Evolutionary conservation across 371 early-diverging fungal species (phyloP).

Genomic region (Saksenaea oblongispora): DNA sequence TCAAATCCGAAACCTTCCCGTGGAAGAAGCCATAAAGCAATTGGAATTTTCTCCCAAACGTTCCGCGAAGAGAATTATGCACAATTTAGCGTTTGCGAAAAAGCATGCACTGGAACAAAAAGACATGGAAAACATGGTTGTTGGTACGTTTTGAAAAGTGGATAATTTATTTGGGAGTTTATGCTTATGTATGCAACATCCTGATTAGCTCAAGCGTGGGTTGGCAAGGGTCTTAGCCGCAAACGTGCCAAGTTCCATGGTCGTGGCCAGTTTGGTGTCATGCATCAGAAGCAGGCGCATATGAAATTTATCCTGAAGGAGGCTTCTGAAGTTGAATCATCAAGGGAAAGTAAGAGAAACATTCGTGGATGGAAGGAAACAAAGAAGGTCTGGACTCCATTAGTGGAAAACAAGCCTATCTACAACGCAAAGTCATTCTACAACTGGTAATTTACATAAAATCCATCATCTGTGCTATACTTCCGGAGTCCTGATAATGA

Average conservation of each 20-base stretch:
- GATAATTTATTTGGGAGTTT: not conserved
- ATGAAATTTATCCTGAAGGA: conserved; percentile 82
- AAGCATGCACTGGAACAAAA: conserved; percentile 73
- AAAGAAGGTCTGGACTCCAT: conserved; percentile 72
- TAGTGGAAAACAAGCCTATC: conserved; percentile 75
- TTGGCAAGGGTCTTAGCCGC: conserved; percentile 84
- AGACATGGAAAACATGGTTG: conserved; percentile 63
- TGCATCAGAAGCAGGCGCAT: conserved; percentile 80
- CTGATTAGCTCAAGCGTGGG: conserved; percentile 75
- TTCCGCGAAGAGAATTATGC: conserved; percentile 68
- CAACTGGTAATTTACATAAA: conserved; percentile 67
- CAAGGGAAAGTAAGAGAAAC: conserved; percentile 39
- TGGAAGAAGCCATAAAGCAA: conserved; percentile 85
- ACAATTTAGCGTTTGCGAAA: conserved; percentile 74
- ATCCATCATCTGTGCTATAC: not conserved
- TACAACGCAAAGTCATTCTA: conserved; percentile 76
- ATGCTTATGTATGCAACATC: conserved; percentile 1
- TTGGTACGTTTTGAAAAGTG: conserved; percentile 34
- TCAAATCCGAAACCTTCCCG: conserved; percentile 75
- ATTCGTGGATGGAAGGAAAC: conserved; percentile 64
- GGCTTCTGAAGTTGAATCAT: conserved; percentile 24
- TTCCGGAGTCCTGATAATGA: not conserved
- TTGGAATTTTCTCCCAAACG: conserved; percentile 86
- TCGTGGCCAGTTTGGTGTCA: conserved; percentile 81
- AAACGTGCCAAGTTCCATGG: conserved; percentile 75